phyloP scores from a whole-genome alignment of 331 rosid genomes.

The Quercus tomentella region DNA sequence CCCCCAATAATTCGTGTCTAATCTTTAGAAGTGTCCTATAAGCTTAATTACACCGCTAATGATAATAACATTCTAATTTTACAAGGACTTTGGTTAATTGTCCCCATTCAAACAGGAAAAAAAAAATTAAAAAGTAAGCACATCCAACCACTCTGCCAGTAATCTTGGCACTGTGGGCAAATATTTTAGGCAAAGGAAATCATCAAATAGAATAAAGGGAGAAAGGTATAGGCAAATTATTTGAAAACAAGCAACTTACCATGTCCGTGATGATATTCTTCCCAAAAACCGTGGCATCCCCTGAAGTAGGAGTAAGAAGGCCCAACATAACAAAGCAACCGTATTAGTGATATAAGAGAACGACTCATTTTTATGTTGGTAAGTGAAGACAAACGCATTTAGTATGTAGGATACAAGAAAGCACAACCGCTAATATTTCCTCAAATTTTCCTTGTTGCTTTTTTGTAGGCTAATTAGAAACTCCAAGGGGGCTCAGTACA shows the following conservation, averaged over 20 bases:
- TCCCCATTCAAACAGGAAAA: not conserved
- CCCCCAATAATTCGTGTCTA: not conserved
- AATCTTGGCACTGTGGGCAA: not conserved
- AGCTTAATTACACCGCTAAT: not conserved
- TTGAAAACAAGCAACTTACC: conserved; percentile 36
- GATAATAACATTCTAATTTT: not conserved
- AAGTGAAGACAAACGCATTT: not conserved
- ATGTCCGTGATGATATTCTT: conserved; percentile 69
- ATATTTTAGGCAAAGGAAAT: not conserved
- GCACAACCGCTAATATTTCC: not conserved
- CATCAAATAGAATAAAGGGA: not conserved
- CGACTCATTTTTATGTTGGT: not conserved
- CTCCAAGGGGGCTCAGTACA: not conserved
- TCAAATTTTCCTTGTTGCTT: not conserved
- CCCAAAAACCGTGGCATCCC: conserved; percentile 96
- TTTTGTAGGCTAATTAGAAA: not conserved
- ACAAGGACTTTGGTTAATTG: not conserved
- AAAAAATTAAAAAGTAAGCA: not conserved
- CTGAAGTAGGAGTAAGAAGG: conserved; percentile 73
- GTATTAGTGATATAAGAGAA: not conserved
- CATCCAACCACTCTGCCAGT: not conserved
- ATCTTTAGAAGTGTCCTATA: not conserved
- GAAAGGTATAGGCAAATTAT: not conserved
- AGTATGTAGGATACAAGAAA: not conserved
- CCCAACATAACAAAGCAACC: conserved; percentile 30